phyloP scores from a whole-genome alignment of 2,329 filamentous ascomycete species.

The Pezicula radicicola region DNA sequence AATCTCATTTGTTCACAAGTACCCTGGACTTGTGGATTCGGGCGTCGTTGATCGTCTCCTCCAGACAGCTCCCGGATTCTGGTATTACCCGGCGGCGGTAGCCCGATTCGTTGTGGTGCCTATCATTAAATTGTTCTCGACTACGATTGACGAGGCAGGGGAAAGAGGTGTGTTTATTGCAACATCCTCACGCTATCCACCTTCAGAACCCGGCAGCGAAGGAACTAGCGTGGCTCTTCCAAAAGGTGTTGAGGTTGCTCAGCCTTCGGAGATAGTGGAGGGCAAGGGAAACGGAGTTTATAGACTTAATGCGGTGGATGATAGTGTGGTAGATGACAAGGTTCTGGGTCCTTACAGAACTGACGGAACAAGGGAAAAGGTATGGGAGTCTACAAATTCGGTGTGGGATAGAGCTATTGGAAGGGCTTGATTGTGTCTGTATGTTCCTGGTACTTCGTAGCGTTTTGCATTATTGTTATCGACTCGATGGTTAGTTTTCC shows the following conservation, averaged over 20 bases:
- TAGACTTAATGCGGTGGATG: constrained; percentile 31
- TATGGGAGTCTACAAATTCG: constrained; percentile 34
- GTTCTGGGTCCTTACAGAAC: constrained; percentile 23
- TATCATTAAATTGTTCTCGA: constrained; percentile 26
- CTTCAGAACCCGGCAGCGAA: constrained; percentile 10
- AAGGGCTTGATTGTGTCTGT: not conserved
- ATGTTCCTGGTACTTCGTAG: too few species aligned
- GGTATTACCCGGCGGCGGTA: constrained; percentile 14
- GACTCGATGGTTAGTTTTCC: not conserved
- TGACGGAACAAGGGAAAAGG: constrained; percentile 26
- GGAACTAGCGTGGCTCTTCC: constrained; percentile 16
- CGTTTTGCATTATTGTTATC: constrained; percentile 3
- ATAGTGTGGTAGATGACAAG: constrained; percentile 23
- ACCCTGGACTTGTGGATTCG: constrained; percentile 36
- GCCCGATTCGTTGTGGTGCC: constrained; percentile 19
- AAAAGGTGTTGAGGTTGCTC: constrained; percentile 18
- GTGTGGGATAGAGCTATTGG: constrained; percentile 30
- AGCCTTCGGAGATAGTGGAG: constrained; percentile 27
- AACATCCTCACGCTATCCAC: constrained; percentile 32
- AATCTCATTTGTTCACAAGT: constrained; percentile 37
- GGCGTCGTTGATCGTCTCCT: constrained; percentile 26
- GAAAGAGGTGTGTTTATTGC: constrained; percentile 36
- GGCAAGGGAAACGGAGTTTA: constrained; percentile 37
- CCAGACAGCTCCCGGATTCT: constrained; percentile 19
- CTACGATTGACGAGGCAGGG: constrained; percentile 29